These are phyloP conservation scores for Ophiostoma triangulosporum DNA, from an alignment of 2,329 filamentous ascomycete genomes.

Conservation along the genomic window DNA sequence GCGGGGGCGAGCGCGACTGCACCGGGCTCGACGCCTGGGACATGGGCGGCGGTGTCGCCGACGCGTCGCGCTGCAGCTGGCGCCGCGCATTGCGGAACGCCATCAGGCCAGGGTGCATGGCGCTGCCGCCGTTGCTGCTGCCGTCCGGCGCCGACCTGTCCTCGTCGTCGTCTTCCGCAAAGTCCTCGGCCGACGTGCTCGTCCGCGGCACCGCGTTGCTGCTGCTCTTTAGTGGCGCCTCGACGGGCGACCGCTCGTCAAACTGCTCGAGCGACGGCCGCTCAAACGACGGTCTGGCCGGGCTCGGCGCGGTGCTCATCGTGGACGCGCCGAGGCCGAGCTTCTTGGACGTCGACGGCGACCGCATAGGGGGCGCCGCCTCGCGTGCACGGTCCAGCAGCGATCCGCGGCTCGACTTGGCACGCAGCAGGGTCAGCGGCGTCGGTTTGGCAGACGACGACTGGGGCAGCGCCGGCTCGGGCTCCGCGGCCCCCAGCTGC, in stretches of 20 bases:
- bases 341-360: constrained; percentile 30
- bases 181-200: constrained; percentile 6
- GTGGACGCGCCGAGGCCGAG: constrained; percentile 38
- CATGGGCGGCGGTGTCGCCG: not conserved
- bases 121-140: constrained; percentile 25
- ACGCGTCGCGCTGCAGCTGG: constrained; percentile 30
- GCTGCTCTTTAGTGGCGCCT: not conserved
- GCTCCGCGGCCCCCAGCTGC: constrained; percentile 22
- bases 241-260: not conserved
- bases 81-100: constrained; percentile 45
- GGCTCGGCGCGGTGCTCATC: constrained; percentile 27
- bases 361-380: constrained; percentile 4
- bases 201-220: not conserved
- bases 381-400: constrained; percentile 35
- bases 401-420: constrained; percentile 51
- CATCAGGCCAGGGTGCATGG: constrained; percentile 36
- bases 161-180: constrained; percentile 11
- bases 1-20: not conserved
- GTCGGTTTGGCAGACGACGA: not conserved
- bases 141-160: constrained; percentile 6
- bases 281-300: constrained; percentile 25
- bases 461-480: not conserved
- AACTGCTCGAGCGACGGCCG: constrained; percentile 13
- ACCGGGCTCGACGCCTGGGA: constrained; percentile 21
- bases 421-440: not conserved